phyloP scores from a whole-genome alignment of 176 grass and related monocot species.

The Oryza australiensis region DNA sequence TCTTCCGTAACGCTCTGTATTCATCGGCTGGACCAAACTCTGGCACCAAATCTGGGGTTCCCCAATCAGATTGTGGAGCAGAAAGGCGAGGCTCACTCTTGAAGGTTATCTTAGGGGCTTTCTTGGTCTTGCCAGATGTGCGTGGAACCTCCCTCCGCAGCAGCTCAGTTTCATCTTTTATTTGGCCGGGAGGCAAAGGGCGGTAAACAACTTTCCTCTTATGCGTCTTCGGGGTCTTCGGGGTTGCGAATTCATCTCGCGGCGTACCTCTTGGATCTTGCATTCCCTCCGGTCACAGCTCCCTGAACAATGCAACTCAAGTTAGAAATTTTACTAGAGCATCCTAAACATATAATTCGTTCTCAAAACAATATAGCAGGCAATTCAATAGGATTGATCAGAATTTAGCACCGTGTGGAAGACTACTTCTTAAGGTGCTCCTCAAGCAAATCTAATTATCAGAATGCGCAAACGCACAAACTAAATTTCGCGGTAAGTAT shows the following conservation, averaged over 20 bases:
- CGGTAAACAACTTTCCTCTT: conserved; percentile 55
- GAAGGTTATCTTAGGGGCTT: conserved; percentile 52
- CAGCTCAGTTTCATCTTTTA: conserved; percentile 45
- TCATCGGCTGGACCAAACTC: conserved; percentile 67
- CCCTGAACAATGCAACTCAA: conserved; percentile 25
- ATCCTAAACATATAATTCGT: neutral
- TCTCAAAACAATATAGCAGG: neutral
- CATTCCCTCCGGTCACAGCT: conserved; percentile 35
- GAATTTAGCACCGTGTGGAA: neutral
- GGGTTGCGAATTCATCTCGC: conserved; percentile 30
- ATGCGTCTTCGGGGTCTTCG: conserved; percentile 52
- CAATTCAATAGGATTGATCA: neutral
- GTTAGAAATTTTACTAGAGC: conserved; percentile 13
- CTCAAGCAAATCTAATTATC: neutral
- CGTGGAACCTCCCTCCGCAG: conserved; percentile 30
- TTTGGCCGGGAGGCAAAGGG: conserved; percentile 25
- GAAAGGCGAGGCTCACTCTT: conserved; percentile 34
- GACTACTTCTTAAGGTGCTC: neutral
- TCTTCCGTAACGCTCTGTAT: conserved; percentile 63
- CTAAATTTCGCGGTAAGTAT: neutral
- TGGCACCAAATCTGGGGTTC: conserved; percentile 44
- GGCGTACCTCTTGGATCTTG: conserved; percentile 49
- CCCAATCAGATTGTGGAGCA: conserved; percentile 37
- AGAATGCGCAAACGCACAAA: neutral
- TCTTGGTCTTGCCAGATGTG: conserved; percentile 43